Base-by-base conservation (phyloP, 2,329 filamentous ascomycete genomes). In the Tolypocladium nubicola region DNA sequence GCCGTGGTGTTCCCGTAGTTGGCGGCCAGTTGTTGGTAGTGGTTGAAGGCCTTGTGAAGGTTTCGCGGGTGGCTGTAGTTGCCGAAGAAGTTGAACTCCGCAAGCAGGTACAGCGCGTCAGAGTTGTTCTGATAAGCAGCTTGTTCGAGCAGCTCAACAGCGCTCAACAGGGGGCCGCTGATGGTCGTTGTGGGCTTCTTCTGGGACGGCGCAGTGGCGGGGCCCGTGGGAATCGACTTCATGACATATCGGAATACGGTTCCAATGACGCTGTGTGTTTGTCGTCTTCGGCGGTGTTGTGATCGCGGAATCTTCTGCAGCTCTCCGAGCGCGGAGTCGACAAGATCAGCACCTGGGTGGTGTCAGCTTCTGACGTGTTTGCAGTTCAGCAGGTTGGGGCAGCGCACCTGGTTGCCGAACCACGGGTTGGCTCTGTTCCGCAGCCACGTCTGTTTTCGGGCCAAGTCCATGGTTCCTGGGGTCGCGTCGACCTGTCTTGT, bases 21-120 rank as follows among this genome's bases (percentile, higher is more conserved):
- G 21, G 80, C 79, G 3, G 93, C 90, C 56, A 99, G 80, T 60
- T 86, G 79, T 61, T 88, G 79, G 72, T 97, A 99, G 75, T 90
- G 82, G 62, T 82, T 78, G 69, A 96, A 96, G 0, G 94, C 90
- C 53, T 83, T 79, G 38, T 82, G 78, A 64, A 96, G 90, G 68
- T 97, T 85, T 62, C 87, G 82, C 1, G 93, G 92, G 66, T 97
- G 82, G 26, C 89, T 88, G 72, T 87, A 96, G 72, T 97, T 97
- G 69, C 94, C 94, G 66, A 94, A 91, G 73, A 97, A 97, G 76
- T 95, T 96, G 80, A 99, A 87, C 70, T 99, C 90, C 21, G 90
- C 94, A 30, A 99, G 80, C 19, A 96, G 78, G 67, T 88, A 96
- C 52, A 97, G 83, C 6, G 94, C 94, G 70, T 99, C 92, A 2